These are phyloP conservation scores for Saitoella complicata DNA, from an alignment of 805 yeast genomes.

Conservation along the genomic window DNA sequence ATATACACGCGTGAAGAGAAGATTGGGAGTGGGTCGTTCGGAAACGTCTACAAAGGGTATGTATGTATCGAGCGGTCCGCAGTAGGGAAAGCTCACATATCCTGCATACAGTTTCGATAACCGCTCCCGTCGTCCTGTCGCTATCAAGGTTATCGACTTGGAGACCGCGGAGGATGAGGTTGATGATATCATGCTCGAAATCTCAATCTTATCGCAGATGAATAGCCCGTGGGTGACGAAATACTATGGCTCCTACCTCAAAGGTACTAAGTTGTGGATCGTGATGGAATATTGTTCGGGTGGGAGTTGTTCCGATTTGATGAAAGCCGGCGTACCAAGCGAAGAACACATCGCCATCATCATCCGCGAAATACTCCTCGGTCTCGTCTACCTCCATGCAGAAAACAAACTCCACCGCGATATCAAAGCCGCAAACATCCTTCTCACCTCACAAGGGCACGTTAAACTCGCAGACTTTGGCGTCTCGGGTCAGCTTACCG, in stretches of 20 bases:
- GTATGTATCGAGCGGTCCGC: conserved; percentile 4
- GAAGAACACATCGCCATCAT: conserved; percentile 41
- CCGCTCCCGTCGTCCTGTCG: conserved; percentile 14
- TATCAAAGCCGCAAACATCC: conserved; percentile 75
- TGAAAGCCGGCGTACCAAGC: conserved; percentile 41
- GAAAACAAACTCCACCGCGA: conserved; percentile 71
- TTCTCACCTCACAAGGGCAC: conserved; percentile 50
- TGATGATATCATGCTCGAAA: conserved; percentile 57
- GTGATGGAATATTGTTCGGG: conserved; percentile 70
- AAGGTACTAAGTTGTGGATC: conserved; percentile 58
- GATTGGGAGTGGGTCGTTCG: conserved; percentile 67
- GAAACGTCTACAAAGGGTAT: conserved; percentile 53
- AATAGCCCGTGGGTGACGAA: conserved; percentile 43
- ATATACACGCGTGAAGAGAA: conserved; percentile 36
- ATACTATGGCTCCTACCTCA: conserved; percentile 56
- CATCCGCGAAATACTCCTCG: conserved; percentile 39
- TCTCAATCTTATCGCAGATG: conserved; percentile 52
- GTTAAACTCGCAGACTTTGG: conserved; percentile 93
- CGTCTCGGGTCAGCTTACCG: conserved; percentile 67
- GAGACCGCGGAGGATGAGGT: conserved; percentile 53
- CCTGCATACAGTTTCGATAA: not conserved
- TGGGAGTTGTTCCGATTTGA: conserved; percentile 53
- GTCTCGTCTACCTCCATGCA: conserved; percentile 48
- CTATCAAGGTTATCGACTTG: conserved; percentile 32
- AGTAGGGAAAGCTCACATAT: not conserved